Evolutionary conservation across 306 rosid genomes (phyloP).

Genomic region (Rubus idaeus): DNA sequence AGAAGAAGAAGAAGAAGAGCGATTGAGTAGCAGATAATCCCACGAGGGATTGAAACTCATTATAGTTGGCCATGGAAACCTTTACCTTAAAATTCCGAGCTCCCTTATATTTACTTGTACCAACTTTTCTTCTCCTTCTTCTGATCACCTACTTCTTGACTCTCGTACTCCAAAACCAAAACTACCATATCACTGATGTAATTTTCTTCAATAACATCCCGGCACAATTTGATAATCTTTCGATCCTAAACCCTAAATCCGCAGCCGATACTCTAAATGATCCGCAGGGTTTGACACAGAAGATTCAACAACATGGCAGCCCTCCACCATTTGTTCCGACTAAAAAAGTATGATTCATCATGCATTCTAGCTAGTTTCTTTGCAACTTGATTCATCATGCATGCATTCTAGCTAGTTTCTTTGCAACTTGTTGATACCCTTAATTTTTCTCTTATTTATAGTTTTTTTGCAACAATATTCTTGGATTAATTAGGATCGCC

Average conservation of each 20-base stretch:
- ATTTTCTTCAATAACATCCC: not conserved
- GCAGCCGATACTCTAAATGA: not conserved
- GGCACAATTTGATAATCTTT: not conserved
- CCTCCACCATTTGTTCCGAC: not conserved
- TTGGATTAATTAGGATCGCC: too few relatives aligned
- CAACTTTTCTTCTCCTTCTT: not conserved
- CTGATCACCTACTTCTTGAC: slow-evolving; percentile 2
- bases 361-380: not conserved
- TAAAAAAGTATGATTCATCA: not conserved
- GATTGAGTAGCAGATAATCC: not conserved
- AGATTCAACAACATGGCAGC: not conserved
- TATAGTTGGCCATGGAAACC: not conserved
- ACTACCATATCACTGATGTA: not conserved
- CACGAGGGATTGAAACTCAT: not conserved
- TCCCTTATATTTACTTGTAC: not conserved
- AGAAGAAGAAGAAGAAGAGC: not conserved
- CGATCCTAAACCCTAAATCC: not conserved
- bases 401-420: too few relatives aligned
- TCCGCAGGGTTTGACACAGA: not conserved
- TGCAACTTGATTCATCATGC: not conserved
- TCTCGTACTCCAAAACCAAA: not conserved
- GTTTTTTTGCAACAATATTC: too few relatives aligned
- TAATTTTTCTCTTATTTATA: too few relatives aligned
- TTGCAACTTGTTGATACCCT: not conserved
- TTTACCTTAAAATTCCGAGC: not conserved